phyloP scores from a whole-genome alignment of 768 basidiomycete genomes.

The Pisolithus marmoratus region DNA sequence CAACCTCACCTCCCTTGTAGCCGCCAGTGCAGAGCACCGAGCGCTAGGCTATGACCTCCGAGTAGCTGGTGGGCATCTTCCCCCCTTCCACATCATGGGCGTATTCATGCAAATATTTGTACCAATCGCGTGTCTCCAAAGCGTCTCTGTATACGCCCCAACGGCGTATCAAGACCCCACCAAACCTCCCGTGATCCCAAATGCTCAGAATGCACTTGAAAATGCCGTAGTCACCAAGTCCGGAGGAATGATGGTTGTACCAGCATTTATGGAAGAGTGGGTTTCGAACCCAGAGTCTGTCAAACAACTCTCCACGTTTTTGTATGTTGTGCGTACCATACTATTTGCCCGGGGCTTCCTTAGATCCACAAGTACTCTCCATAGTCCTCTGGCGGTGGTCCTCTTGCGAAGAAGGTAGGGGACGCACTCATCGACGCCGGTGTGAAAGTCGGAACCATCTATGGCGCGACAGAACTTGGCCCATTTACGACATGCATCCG shows the following conservation, averaged over 20 bases:
- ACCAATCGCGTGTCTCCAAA: constrained; percentile 13
- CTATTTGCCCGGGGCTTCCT: too few relatives aligned
- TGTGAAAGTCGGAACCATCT: constrained; percentile 27
- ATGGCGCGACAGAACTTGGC: constrained; percentile 32
- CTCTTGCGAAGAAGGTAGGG: constrained; percentile 30
- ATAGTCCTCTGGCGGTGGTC: constrained; percentile 37
- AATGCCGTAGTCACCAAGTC: constrained; percentile 25
- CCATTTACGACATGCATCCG: constrained; percentile 1
- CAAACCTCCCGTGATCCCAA: constrained; percentile 31
- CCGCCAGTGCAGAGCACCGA: neutral
- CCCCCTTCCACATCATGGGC: constrained; percentile 24
- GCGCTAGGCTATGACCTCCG: constrained; percentile 13
- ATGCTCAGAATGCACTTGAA: constrained; percentile 35
- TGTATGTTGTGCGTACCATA: constrained; percentile 23
- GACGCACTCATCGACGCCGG: constrained; percentile 30
- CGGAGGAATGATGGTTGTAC: constrained; percentile 30
- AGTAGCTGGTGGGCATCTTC: constrained; percentile 18
- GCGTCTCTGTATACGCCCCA: constrained; percentile 23
- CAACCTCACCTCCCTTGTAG: neutral
- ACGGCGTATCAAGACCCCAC: constrained; percentile 13
- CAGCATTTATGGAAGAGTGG: constrained; percentile 36
- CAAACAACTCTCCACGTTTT: constrained; percentile 19
- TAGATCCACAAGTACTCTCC: neutral
- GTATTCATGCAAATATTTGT: constrained; percentile 9
- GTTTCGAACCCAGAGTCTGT: constrained; percentile 18